Evolutionary conservation across 2,329 filamentous ascomycete species (phyloP), one percentile per base, ranked within the genome.

Genomic region (Alternaria conjuncta): DNA sequence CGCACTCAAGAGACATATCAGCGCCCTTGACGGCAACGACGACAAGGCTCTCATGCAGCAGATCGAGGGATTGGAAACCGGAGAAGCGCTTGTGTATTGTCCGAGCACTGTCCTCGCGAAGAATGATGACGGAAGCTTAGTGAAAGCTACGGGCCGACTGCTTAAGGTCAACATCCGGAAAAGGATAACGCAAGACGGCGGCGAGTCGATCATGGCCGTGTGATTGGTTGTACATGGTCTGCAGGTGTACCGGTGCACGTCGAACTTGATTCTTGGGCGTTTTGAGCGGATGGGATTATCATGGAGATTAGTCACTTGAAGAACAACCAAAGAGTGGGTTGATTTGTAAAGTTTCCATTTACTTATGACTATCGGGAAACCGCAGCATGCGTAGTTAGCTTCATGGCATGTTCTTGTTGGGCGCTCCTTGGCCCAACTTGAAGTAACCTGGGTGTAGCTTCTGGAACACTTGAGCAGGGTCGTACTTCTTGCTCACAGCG

Each of bases 191-290:
- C 9, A 53, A 1, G 68, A 72, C 50, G 66, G 70, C 9, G 70
- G 68, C n/a, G 88, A 21, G 78, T 90, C 66, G 41, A 18, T 61
- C 20, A 61, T 21, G 55, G 59, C 54, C 5, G n/a, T 50, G 47
- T 20, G 13, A 50, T 18, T 32, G 23, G 6, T 25, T 25, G 23
- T 25, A 8, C 2, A 25, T 8, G 7, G 2, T 25, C 23, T 25
- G 2, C 2, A 8, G 23, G 6, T 7, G 23, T 25, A 25, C 23
- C 7, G 1, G 6, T 8, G 23, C 8, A 25, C 6, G 6, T 25
- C 23, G 7, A 8, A 25, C 23, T 8, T 25, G 23, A 18, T 6
- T 26, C 6, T 9, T 2, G 13, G 15, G 45, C 23, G 23, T 21
- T 21, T 44, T 44, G 18, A 5, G 20, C 20, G 6, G 41, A n/a